Conservation (phyloP, 495 filamentous ascomycete genomes). For the Penicillium pancosmium region DNA sequence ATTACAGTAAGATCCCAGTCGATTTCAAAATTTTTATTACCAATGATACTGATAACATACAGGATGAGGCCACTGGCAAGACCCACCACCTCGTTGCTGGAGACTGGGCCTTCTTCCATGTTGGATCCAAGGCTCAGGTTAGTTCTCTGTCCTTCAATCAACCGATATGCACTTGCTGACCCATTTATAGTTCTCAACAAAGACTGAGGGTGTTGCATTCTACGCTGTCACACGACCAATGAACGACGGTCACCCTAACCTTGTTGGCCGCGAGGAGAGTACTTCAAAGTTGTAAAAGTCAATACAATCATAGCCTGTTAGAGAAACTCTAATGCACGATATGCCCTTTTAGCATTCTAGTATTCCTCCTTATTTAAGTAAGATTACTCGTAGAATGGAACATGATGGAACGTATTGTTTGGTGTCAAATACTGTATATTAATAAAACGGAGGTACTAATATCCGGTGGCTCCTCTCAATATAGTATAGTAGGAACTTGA, state of each 20-base stretch:
- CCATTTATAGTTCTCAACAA: slow-evolving; percentile 9
- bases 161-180: slow-evolving; percentile 6
- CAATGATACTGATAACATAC: slow-evolving; percentile 9
- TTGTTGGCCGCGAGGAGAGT: slow-evolving; percentile 12
- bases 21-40: slow-evolving; percentile 4
- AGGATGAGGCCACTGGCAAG: slow-evolving; percentile 12
- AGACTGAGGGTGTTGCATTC: slow-evolving; percentile 13
- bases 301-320: slow-evolving; percentile 10
- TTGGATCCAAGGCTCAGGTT: slow-evolving; percentile 12
- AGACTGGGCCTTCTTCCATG: slow-evolving; percentile 13
- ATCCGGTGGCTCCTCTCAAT: too few species aligned
- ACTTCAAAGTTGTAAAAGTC: slow-evolving; percentile 14
- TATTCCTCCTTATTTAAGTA: too few species aligned
- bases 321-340: slow-evolving; percentile 6
- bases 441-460: too few species aligned
- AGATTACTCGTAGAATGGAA: too few species aligned
- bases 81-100: slow-evolving; percentile 12
- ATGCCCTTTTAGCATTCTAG: too few species aligned
- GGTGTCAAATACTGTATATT: too few species aligned
- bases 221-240: slow-evolving; percentile 12
- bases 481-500: too few species aligned
- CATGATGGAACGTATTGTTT: too few species aligned
- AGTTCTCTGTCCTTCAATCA: slow-evolving; percentile 6
- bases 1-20: slow-evolving; percentile 10
- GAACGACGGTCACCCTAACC: slow-evolving; percentile 12